Evolutionary conservation across 768 basidiomycete genomes (phyloP), one percentile per base, ranked within the genome.

Genomic region (Amanita thiersii): DNA sequence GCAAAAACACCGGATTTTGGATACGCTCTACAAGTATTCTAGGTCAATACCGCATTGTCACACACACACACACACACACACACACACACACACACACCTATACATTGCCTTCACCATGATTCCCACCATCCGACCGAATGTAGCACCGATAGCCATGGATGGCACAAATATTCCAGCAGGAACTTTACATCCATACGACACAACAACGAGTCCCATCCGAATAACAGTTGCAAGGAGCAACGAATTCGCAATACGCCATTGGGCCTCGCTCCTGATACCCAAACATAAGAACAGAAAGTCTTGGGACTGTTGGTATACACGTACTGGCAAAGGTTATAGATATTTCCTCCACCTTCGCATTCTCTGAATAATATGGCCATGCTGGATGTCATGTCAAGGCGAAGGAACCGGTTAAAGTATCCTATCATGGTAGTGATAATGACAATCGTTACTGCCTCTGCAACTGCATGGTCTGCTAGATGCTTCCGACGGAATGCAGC

Each of bases 141-240:
- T 86, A 3, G 96, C 96, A 28, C 96, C 96, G 42, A 98, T 82
- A 1, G 94, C 96, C 96, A 99, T 98, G 2, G 93, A 96, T 1
- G 96, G 96, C 0, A 99, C 89, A 51, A 99, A 99, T 50, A 99
- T 99, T 18, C 96, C 96, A 8, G 88, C 88, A 1, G 96, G 96
- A 0, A 99, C 96, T 59, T 91, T 97, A 55, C 82, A 87, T 0
- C 96, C 96, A 57, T 98, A 99, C 2, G 90, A 91, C 17, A 98
- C 65, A 15, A 98, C 77, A 36, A 97, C 89, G 34, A 98, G 69
- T 7, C 76, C 81, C 15, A 77, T 86, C 3, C 94, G 81, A 43
- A 97, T 80, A 40, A 96, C 71, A 3, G 93, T 94, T 0, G 94
- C 96, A 3, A 98, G 69, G 15, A 99, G 63, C 5, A 99, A 66